phyloP scores from a whole-genome alignment of 139 green algal genomes.

The Chlamydomonas incerta region DNA sequence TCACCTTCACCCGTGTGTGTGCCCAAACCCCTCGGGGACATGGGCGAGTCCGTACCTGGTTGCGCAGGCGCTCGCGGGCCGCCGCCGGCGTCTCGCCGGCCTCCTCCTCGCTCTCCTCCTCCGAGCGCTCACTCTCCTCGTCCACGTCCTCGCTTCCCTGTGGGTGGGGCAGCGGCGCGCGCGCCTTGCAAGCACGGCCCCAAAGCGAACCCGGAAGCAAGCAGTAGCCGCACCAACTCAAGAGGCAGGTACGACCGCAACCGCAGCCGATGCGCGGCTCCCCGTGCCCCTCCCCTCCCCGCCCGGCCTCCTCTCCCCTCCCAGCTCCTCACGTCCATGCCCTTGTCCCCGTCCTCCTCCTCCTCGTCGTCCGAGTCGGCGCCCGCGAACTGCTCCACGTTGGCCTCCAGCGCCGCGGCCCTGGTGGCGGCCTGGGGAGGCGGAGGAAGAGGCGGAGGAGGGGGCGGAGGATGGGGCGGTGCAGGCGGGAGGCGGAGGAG shows the following conservation, averaged over 20 bases:
- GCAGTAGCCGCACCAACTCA: too few relatives aligned
- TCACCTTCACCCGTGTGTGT: too few relatives aligned
- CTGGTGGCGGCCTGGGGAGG: not conserved
- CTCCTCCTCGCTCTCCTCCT: slow-evolving; percentile 19
- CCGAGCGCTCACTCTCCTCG: slow-evolving; percentile 7
- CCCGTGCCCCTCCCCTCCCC: not conserved
- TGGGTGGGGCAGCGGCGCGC: too few relatives aligned
- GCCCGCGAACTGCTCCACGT: not conserved
- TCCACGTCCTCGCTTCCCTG: not conserved
- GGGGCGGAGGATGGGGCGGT: too few relatives aligned
- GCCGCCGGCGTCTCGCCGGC: not conserved
- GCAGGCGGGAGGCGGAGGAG: too few relatives aligned
- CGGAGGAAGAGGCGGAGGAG: too few relatives aligned
- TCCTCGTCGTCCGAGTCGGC: not conserved
- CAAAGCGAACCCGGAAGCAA: too few relatives aligned
- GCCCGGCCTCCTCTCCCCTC: not conserved
- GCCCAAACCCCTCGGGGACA: too few relatives aligned
- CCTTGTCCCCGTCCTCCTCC: not conserved
- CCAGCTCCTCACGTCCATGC: slow-evolving; percentile 1
- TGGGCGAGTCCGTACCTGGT: slow-evolving; percentile 23
- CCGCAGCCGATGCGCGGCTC: too few relatives aligned
- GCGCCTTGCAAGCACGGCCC: too few relatives aligned
- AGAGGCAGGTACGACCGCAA: too few relatives aligned
- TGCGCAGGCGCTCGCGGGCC: slow-evolving; percentile 9
- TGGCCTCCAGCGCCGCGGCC: slow-evolving; percentile 2